Evolutionary conservation across 2,329 filamentous ascomycete species (phyloP), one percentile per base, ranked within the genome.

Genomic region (Sclerotinia trifoliorum): DNA sequence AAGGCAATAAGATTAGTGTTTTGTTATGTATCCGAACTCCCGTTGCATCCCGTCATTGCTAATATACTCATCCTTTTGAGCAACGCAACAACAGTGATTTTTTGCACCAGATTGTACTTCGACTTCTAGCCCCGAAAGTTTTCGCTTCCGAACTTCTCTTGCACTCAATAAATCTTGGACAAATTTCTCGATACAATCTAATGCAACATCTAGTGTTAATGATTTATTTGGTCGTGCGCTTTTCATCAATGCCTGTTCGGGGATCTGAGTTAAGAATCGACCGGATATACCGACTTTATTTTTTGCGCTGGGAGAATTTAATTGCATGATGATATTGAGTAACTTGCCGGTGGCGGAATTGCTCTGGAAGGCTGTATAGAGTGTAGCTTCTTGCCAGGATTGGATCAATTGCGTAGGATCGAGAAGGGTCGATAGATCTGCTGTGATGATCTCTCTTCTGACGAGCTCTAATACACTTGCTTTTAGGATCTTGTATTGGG

Each of bases 401-500:
- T 73, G 74, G 35, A 76, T 51, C 1, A 57, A 49, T n/a, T 64
- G 46, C 17, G 66, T 75, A 39, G 70, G 66, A 29, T 55, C 24
- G 24, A 65, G 5, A 7, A 65, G 48, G n/a, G 0, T 8, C 5
- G 62, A 46, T 42, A 65, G 35, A 42, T 63, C 35, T 24, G 32
- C 65, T 26, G 21, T 24, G 46, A 77, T 73, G 7, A 73, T 65
- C 0, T 69, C 51, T 32, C 67, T 61, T 35, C 42, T 51, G 8
- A 77, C 71, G 3, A 78, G 69, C 10, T 71, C 70, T 13, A 74
- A 68, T 0, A 77, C 62, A 21, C 71, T 66, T 1, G 55, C 68
- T 35, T 71, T 69, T 5, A 78, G 44, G n/a, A 78, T 77, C 44
- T 74, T 70, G 65, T 77, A 78, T 49, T 75, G 73, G 2, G 74